Evolutionary conservation across 1,284 basidiomycete genomes (phyloP).

Genomic region (Gymnopus androsaceus): DNA sequence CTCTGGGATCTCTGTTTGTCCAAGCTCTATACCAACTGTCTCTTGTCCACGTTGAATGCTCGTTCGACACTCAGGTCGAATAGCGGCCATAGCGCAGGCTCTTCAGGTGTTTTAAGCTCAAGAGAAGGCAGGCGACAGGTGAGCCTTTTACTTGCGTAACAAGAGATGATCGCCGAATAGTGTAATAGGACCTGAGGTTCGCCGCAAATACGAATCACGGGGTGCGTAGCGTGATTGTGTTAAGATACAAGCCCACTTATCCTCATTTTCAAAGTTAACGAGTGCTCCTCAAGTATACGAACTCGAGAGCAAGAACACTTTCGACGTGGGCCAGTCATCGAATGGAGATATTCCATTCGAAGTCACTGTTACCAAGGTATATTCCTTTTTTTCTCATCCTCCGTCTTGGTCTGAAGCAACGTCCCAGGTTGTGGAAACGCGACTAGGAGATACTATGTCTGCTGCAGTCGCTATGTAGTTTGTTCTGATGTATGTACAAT

Average conservation of each 20-base stretch:
- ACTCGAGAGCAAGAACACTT: slow-evolving; percentile 7
- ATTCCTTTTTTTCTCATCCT: not conserved
- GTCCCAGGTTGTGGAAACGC: not conserved
- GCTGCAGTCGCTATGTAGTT: too few relatives aligned
- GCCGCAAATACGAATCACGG: not conserved
- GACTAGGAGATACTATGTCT: not conserved
- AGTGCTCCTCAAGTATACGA: slow-evolving; percentile 5
- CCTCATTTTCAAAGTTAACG: not conserved
- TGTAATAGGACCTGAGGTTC: too few relatives aligned
- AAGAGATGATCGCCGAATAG: too few relatives aligned
- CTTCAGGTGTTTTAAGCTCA: not conserved
- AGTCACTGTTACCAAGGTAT: slow-evolving; percentile 15
- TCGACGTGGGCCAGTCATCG: not conserved
- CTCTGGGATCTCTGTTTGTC: slow-evolving; percentile 28
- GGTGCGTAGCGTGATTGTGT: not conserved
- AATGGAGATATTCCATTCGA: slow-evolving; percentile 9
- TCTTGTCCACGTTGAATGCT: slow-evolving; percentile 31
- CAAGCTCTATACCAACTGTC: slow-evolving; percentile 29
- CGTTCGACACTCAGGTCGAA: slow-evolving; percentile 9
- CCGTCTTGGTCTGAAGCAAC: not conserved
- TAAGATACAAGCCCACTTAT: too few relatives aligned
- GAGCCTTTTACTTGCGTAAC: not conserved
- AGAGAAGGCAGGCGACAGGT: slow-evolving; percentile 4
- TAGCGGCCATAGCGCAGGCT: not conserved
- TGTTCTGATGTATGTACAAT: too few relatives aligned